Percentiles rank a stretch among this genome's conserved stretches.
These are phyloP conservation scores for Ganoderma meredithae DNA, from an alignment of 1,284 basidiomycete genomes.

Conservation along the genomic window DNA sequence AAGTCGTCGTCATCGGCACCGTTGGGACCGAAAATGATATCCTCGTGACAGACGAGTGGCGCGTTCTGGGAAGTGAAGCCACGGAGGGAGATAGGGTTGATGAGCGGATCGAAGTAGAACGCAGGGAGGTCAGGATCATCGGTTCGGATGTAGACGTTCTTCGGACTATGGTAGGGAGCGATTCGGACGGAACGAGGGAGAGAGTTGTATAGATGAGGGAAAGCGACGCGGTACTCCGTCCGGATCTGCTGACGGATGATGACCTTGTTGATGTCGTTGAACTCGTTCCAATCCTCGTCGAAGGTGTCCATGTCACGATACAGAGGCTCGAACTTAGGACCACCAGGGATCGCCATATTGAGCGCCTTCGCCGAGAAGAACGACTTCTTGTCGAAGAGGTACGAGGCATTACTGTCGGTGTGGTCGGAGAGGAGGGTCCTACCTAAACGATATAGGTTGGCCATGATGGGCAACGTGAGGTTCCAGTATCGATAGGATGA, in stretches of 20 bases:
- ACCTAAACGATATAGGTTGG: conserved; percentile 95
- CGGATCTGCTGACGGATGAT: conserved; percentile 99
- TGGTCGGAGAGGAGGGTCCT: conserved; percentile 93
- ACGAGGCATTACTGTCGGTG: conserved; percentile 88
- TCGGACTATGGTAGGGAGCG: conserved; percentile 92
- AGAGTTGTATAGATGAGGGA: conserved; percentile 99
- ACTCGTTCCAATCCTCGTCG: conserved; percentile 99
- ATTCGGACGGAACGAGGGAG: conserved; percentile 95
- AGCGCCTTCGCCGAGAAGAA: conserved; percentile 99
- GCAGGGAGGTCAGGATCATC: conserved; percentile 99
- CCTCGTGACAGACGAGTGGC: conserved; percentile 88
- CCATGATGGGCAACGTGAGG: conserved; percentile 93
- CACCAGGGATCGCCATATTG: conserved; percentile 98
- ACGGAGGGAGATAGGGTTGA: conserved; percentile 94
- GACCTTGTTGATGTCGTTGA: conserved; percentile 99
- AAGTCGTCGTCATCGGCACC: conserved; percentile 90
- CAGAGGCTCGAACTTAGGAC: conserved; percentile 96
- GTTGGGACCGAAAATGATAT: conserved; percentile 88
- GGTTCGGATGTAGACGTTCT: conserved; percentile 98
- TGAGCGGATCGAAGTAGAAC: conserved; percentile 99
- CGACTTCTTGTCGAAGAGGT: conserved; percentile 97
- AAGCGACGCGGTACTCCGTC: conserved; percentile 99
- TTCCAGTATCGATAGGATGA: conserved; percentile 95
- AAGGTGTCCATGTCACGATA: conserved; percentile 97
- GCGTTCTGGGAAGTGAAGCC: conserved; percentile 86